Base-by-base conservation (phyloP, 108 stramenopile species). In the Craspedostauros australis region DNA sequence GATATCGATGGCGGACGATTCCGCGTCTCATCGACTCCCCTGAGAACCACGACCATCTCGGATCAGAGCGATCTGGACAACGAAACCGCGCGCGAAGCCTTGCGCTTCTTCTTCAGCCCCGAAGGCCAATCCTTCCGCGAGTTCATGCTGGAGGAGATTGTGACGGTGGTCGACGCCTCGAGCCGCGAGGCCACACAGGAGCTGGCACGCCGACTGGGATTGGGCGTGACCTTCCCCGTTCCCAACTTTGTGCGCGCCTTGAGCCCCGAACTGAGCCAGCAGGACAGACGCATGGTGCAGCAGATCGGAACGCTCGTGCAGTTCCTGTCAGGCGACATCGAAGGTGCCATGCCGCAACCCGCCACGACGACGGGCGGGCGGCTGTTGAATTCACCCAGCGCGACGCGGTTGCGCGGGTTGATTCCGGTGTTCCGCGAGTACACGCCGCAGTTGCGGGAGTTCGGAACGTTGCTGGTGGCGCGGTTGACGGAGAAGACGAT, bases 81-180 rank as follows among this genome's bases (percentile, higher is more conserved):
- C 60, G 47, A 74, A 24, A 85, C 89, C 3, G 88, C 69, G 16
- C 73, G 91, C 8, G 91, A 89, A 56, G 95, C 91, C 15, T 59
- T 96, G 11, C 60, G 73, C 23, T 96, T 96, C 70, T 93, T 96
- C 75, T 96, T 96, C 73, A 68, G 75, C 24, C 75, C 85, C 11
- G 95, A 96, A 54, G 95, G 95, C 12, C 53, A 82, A 41, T 76
- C 88, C 7, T 93, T 96, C 55, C 64, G 95, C 29, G 93, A 93
- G 47, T 96, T 94, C 50, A 71, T 96, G 49, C 44, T 81, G 44
- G 95, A 96, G 22, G 95, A 96, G 57, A 77, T 80, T 58, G 88
- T 88, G 0, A 79, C 79, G 4, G 77, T 85, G 26, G 86, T 88
- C 0, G 91, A 88, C 58, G 80, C 84, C n/a, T 73, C 76, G 0